These are phyloP conservation scores for Graphilbum ipis-grandicollis DNA, from an alignment of 2,329 filamentous ascomycete genomes.

Conservation along the genomic window DNA sequence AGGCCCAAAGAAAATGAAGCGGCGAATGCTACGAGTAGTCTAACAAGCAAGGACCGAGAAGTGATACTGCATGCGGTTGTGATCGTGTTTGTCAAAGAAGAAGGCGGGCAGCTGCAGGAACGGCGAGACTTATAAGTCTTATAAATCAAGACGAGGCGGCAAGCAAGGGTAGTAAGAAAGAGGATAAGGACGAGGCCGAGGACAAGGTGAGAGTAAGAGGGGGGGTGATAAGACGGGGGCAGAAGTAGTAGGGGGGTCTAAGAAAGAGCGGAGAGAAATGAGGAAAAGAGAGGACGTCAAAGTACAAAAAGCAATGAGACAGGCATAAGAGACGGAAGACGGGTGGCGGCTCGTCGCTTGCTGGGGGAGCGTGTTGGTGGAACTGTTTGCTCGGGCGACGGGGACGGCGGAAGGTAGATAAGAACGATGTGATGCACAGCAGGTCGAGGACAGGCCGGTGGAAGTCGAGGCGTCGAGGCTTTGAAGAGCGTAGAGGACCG, in stretches of 20 bases:
- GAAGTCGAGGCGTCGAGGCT: slow-evolving; percentile 13
- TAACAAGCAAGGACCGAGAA: slow-evolving; percentile 24
- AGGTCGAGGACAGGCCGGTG: too few relatives aligned
- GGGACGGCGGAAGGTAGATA: background rate
- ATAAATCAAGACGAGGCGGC: too few relatives aligned
- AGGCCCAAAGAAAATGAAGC: background rate
- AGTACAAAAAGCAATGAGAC: slow-evolving; percentile 1
- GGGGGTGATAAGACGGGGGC: background rate
- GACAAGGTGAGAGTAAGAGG: too few relatives aligned
- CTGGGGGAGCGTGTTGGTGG: background rate
- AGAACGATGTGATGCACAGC: too few relatives aligned
- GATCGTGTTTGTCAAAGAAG: slow-evolving; percentile 25
- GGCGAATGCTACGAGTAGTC: slow-evolving; percentile 18
- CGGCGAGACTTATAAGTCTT: slow-evolving; percentile 6
- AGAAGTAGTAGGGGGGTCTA: background rate
- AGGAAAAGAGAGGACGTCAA: background rate
- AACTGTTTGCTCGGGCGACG: slow-evolving; percentile 1
- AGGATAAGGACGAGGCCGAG: too few relatives aligned
- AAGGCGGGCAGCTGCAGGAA: slow-evolving; percentile 28
- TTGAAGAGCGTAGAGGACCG: background rate
- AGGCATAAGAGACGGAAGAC: slow-evolving; percentile 7
- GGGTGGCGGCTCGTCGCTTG: slow-evolving; percentile 8
- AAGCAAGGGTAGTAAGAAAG: slow-evolving; percentile 2
- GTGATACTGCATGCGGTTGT: slow-evolving; percentile 33
- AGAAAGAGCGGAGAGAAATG: background rate